A percentile compares a stretch with the other conserved stretches of the same genome.
These are phyloP conservation scores for Diaporthe citriasiana DNA, from an alignment of 2,329 filamentous ascomycete genomes.

Conservation along the genomic window DNA sequence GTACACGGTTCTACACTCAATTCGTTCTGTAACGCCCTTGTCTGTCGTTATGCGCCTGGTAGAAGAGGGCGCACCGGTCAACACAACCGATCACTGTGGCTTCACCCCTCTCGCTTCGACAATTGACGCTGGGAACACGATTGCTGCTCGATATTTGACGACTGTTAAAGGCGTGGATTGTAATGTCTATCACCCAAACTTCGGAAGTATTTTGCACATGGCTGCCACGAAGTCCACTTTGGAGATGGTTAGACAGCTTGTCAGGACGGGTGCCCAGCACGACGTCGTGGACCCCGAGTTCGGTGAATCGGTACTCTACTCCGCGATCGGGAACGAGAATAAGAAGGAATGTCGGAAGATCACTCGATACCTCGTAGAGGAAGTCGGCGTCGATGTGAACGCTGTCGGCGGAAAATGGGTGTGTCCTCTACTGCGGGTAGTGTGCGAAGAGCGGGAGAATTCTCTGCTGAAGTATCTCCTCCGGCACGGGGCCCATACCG, in stretches of 20 bases:
- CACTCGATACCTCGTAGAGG: conserved; percentile 4
- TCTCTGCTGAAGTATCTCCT: not conserved
- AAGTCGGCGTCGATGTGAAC: not conserved
- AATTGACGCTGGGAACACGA: accelerated
- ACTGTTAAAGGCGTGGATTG: not conserved
- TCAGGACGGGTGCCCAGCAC: not conserved
- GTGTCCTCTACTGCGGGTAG: not conserved
- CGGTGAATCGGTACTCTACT: not conserved
- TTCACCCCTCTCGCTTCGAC: not conserved
- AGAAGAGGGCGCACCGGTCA: not conserved
- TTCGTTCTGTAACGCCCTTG: not conserved
- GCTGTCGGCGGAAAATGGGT: not conserved
- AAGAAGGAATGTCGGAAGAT: not conserved
- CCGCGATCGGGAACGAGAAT: not conserved
- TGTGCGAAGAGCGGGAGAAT: not conserved
- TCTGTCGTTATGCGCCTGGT: not conserved
- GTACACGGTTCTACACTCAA: not conserved
- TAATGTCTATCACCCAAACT: not conserved
- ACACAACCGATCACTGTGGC: not conserved
- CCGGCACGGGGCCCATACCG: not conserved
- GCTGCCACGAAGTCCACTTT: not conserved
- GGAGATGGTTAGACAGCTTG: not conserved
- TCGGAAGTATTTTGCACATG: conserved; percentile 2
- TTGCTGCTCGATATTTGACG: not conserved
- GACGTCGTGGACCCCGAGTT: not conserved